Percentiles rank a stretch among this genome's conserved stretches.
Evolutionary conservation across 805 yeast species (phyloP).

Genomic region (Barnettozyma siamensis): DNA sequence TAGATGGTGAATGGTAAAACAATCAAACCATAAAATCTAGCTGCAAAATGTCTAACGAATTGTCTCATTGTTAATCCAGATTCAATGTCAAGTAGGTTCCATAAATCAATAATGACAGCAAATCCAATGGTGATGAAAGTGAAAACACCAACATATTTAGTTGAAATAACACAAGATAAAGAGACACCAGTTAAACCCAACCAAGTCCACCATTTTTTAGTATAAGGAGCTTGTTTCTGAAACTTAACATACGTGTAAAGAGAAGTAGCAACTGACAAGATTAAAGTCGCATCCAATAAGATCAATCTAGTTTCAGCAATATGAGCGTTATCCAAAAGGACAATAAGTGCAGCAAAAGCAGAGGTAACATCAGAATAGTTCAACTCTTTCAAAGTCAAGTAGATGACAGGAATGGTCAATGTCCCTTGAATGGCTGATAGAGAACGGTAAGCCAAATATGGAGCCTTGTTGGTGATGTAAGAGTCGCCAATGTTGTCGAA

Average conservation of each 20-base stretch:
- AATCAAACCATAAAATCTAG: slow-evolving; percentile 66
- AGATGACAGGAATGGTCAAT: slow-evolving; percentile 76
- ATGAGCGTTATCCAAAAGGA: slow-evolving; percentile 86
- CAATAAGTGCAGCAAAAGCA: slow-evolving; percentile 66
- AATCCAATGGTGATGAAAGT: slow-evolving; percentile 84
- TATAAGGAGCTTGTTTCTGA: slow-evolving; percentile 62
- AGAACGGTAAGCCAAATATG: slow-evolving; percentile 77
- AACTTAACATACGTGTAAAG: slow-evolving; percentile 76
- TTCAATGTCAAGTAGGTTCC: slow-evolving; percentile 75
- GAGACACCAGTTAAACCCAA: slow-evolving; percentile 75
- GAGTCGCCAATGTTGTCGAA: slow-evolving; percentile 85
- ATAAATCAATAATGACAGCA: slow-evolving; percentile 80
- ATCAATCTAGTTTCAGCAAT: slow-evolving; percentile 87
- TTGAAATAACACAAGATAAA: slow-evolving; percentile 86
- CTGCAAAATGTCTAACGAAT: slow-evolving; percentile 63
- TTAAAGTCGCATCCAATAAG: slow-evolving; percentile 83
- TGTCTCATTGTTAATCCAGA: slow-evolving; percentile 55
- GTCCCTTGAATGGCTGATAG: slow-evolving; percentile 79
- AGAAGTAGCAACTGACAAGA: slow-evolving; percentile 76
- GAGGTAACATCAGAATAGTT: slow-evolving; percentile 76
- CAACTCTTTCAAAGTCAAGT: slow-evolving; percentile 78
- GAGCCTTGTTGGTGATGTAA: slow-evolving; percentile 73
- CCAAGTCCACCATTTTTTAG: slow-evolving; percentile 83
- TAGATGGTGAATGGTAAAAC: slow-evolving; percentile 78
- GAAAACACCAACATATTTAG: slow-evolving; percentile 94